phyloP scores from a whole-genome alignment of 1,139 yeast genomes.

The Kurtzmaniella quercitrusa region DNA sequence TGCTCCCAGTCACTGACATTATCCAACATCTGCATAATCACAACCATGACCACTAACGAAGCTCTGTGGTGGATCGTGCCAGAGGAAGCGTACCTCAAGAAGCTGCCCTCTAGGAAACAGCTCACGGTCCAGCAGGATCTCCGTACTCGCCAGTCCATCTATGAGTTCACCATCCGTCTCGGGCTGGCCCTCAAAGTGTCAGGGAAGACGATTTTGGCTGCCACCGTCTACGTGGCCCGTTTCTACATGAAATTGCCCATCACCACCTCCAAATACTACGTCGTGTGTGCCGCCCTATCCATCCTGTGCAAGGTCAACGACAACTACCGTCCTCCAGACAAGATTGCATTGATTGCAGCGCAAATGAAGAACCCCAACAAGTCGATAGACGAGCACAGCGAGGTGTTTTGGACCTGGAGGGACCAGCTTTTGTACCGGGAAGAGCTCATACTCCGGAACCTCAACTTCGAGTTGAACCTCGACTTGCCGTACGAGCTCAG shows the following conservation, averaged over 20 bases:
- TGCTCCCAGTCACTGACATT: too few species aligned
- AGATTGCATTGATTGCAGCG: conserved; percentile 38
- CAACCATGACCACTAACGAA: not conserved
- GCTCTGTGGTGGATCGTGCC: conserved; percentile 27
- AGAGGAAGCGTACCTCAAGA: conserved; percentile 26
- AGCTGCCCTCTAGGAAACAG: conserved; percentile 28
- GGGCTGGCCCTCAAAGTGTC: conserved; percentile 39
- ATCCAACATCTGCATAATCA: too few species aligned
- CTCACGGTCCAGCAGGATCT: conserved; percentile 32
- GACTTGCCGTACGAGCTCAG: conserved; percentile 36
- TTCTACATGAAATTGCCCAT: conserved; percentile 42
- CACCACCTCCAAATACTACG: conserved; percentile 42
- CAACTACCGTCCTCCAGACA: conserved; percentile 41
- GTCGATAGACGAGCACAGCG: conserved; percentile 37
- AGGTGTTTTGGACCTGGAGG: conserved; percentile 44
- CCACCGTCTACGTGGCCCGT: conserved; percentile 39
- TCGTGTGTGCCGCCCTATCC: conserved; percentile 43
- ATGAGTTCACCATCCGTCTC: conserved; percentile 36
- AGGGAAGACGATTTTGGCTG: conserved; percentile 40
- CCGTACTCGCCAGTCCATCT: conserved; percentile 33
- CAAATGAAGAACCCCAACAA: conserved; percentile 29
- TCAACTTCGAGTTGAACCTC: conserved; percentile 38
- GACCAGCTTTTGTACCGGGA: conserved; percentile 44
- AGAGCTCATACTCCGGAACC: conserved; percentile 35
- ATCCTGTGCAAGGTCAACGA: conserved; percentile 43